phyloP scores from a whole-genome alignment of 768 basidiomycete species.

The Mycena capillaripes region DNA sequence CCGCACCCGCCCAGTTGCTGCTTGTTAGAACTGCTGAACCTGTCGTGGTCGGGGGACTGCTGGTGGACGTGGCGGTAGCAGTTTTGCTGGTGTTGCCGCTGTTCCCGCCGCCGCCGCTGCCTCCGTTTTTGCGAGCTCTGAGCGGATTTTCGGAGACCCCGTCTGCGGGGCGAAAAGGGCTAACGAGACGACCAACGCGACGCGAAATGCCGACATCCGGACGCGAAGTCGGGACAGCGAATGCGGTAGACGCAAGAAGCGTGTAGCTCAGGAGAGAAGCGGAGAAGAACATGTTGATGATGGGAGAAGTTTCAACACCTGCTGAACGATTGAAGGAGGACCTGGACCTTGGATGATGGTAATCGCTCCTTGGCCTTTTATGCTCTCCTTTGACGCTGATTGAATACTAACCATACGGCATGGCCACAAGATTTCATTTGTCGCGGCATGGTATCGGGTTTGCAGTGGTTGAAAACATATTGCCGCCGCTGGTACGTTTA shows the following conservation, averaged over 20 bases:
- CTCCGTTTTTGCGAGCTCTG: background rate
- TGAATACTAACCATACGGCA: no score
- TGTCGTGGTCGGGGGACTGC: background rate
- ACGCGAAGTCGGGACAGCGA: background rate
- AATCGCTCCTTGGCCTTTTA: no score
- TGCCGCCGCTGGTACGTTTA: background rate
- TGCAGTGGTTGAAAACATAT: no score
- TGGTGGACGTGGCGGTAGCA: background rate
- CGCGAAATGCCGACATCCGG: background rate
- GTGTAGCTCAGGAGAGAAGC: slow-evolving; percentile 11
- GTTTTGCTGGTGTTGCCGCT: background rate
- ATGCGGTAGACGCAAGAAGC: slow-evolving; percentile 5
- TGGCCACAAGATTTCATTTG: no score
- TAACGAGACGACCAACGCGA: slow-evolving; percentile 1
- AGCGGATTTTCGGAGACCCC: slow-evolving; percentile 4
- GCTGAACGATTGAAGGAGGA: slow-evolving; percentile 8
- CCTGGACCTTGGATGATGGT: no score
- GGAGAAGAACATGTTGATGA: slow-evolving; percentile 17
- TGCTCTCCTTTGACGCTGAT: no score
- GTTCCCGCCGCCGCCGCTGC: background rate
- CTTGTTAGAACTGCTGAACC: background rate
- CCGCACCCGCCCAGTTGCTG: slow-evolving; percentile 6
- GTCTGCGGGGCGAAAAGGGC: slow-evolving; percentile 9
- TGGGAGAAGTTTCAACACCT: slow-evolving; percentile 11
- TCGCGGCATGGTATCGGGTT: no score